Evolutionary conservation across 2,329 filamentous ascomycete genomes (phyloP), one percentile per base, ranked within the genome.

Genomic region (Xylaria sp.): DNA sequence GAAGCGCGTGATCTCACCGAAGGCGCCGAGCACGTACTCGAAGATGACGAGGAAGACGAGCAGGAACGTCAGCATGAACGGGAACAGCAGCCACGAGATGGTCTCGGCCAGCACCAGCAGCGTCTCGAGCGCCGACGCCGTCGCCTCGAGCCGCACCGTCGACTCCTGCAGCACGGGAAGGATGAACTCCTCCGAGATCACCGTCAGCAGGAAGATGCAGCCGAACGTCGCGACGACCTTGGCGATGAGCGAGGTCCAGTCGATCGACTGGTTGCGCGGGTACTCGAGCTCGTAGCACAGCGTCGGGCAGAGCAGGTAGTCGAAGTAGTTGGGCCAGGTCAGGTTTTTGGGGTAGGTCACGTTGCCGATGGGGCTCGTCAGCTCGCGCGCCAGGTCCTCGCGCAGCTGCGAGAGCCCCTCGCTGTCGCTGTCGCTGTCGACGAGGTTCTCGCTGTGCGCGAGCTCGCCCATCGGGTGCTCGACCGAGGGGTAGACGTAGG

Each of bases 211-310:
- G 73, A 97, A 97, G 69, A 99, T 96, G 73, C 93, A 96, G 44
- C 94, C 94, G 69, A 97, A 97, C 1, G 94, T 89, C 43, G 94
- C 94, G 16, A 92, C 74, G 19, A 91, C 85, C 74, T 97, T 97
- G 72, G 88, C 90, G 54, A 90, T 84, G 41, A 97, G 83, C 60
- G 92, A 88, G 18, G 85, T 81, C 87, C 90, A 96, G 63, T 90
- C 85, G 53, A 91, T 86, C n/a, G 78, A 76, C 11, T 81, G 71
- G 9, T 84, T 92, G 44, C 94, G 88, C 2, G 94, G 94, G 71
- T 97, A 99, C 71, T 97, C 93, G 45, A 97, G 81, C 74, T 99
- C 94, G 74, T 99, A 99, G 79, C 94, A 99, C 18, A 99, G 83
- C 0, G 94, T 99, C 16, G 94, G 94, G 67, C 92, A 97, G 68